Evolutionary conservation across 768 basidiomycete species (phyloP), one percentile per base, ranked within the genome.

Genomic region (Trametes villosa): DNA sequence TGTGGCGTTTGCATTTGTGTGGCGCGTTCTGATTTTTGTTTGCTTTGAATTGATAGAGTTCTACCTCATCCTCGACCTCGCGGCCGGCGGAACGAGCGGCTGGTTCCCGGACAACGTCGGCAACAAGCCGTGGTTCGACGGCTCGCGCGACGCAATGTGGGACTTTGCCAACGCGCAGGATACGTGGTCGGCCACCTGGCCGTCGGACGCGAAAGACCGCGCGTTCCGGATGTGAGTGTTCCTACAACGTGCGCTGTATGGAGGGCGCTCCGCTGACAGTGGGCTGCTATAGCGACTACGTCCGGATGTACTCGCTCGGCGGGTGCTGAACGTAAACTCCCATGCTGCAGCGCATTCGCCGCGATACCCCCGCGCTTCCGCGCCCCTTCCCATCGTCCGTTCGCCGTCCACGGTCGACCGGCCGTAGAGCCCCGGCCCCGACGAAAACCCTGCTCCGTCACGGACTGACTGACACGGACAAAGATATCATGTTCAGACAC

Each of bases 51-150:
- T 60, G 31, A 47, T 36, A 86, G 87, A 86, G 18, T 94, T 96
- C 74, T 95, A 91, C 75, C 75, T 95, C 26, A 85, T 92, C 67
- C 76, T 96, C 70, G 83, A 91, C 71, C 82, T 95, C 34, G 92
- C 87, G 2, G 91, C 84, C 11, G 94, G 94, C 11, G 87, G 87
- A 2, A 92, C 90, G 36, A 92, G 84, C 64, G 93, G 87, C 30
- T 84, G 80, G 80, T 84, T 83, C 79, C 79, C 78, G 3, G 83
- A 84, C 58, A 73, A 78, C 11, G 84, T 89, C 44, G 92, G 92
- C 18, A 77, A 76, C 65, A 79, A 79, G 72, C 72, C 73, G 81
- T 93, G 91, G 91, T 79, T 86, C 31, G 86, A 93, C 70, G 75
- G 75, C 18, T 82, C 82, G 33, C 65, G 62, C 41, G 81, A 78